Conservation (phyloP, 768 basidiomycete genomes). For the Ramaria rubella region DNA sequence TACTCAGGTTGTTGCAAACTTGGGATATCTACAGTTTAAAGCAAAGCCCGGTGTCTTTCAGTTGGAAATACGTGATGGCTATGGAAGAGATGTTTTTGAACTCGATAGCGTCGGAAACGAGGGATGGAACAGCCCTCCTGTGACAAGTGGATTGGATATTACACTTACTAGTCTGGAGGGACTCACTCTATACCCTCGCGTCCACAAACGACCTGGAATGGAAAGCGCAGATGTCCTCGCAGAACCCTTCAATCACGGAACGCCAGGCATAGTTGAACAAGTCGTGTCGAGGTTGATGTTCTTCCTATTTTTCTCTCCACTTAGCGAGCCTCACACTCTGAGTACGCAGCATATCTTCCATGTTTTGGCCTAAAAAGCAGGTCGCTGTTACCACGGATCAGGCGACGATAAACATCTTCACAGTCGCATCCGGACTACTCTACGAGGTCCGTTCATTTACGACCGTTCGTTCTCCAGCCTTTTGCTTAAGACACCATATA, state of each 20-base stretch:
- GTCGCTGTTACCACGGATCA: conserved; percentile 33
- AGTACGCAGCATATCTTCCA: conserved; percentile 37
- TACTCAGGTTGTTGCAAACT: conserved; percentile 88
- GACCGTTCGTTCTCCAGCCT: background rate
- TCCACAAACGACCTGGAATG: conserved; percentile 66
- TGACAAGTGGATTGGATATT: conserved; percentile 66
- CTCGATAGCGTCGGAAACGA: conserved; percentile 85
- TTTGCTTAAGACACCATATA: conserved; percentile 7
- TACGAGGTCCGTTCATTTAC: conserved; percentile 65
- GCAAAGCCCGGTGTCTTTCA: conserved; percentile 83
- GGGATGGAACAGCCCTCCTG: conserved; percentile 76
- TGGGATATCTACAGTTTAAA: conserved; percentile 96
- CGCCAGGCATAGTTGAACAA: conserved; percentile 39
- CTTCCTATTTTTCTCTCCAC: background rate
- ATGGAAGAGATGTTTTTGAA: conserved; percentile 71
- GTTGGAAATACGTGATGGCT: conserved; percentile 75
- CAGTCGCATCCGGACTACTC: conserved; percentile 91
- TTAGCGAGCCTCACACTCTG: background rate
- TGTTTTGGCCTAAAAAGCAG: conserved; percentile 29
- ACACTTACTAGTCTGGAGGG: conserved; percentile 88
- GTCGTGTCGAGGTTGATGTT: conserved; percentile 45
- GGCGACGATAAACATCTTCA: conserved; percentile 98
- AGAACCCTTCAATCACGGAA: conserved; percentile 29
- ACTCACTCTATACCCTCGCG: conserved; percentile 77
- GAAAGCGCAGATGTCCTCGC: conserved; percentile 76